Percentiles rank a stretch among this genome's conserved stretches.
Evolutionary conservation across 2,329 filamentous ascomycete genomes (phyloP).

Genomic region (Fusarium devonianum): DNA sequence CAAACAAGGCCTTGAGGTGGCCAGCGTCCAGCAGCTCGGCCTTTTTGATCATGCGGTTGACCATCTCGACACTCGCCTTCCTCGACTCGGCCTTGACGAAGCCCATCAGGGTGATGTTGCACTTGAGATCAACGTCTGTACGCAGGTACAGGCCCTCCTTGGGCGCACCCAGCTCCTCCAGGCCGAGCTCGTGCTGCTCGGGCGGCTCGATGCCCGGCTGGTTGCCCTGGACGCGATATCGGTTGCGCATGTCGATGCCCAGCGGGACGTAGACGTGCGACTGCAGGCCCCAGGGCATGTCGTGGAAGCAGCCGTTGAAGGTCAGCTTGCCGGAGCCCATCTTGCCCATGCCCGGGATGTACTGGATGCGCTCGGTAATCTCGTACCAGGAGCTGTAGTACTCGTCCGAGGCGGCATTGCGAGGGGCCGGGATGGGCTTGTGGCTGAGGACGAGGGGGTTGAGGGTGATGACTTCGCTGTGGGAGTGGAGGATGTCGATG

Average conservation of each 20-base stretch:
- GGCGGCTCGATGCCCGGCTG: constrained; percentile 70
- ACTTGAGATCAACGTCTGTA: constrained; percentile 75
- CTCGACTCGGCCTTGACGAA: constrained; percentile 74
- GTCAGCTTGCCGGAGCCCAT: constrained; percentile 70
- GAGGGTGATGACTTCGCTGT: constrained; percentile 74
- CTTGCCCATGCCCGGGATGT: constrained; percentile 70
- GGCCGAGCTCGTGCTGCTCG: constrained; percentile 67
- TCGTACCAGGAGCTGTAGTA: constrained; percentile 79
- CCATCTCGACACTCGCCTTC: constrained; percentile 71
- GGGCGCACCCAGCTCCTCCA: constrained; percentile 65
- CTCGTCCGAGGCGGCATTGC: constrained; percentile 72
- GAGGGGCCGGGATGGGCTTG: constrained; percentile 70
- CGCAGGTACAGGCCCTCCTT: constrained; percentile 71
- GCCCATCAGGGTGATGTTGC: constrained; percentile 69
- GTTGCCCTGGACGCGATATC: constrained; percentile 72
- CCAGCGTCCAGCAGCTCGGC: constrained; percentile 73
- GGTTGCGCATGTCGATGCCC: constrained; percentile 71
- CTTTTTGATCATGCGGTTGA: constrained; percentile 73
- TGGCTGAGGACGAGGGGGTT: constrained; percentile 72
- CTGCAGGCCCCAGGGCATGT: constrained; percentile 75
- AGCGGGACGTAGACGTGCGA: constrained; percentile 75
- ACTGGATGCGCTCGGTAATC: constrained; percentile 73
- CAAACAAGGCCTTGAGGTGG: constrained; percentile 71
- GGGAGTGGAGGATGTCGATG: constrained; percentile 75
- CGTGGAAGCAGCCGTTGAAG: constrained; percentile 76